Evolutionary conservation across 2,329 filamentous ascomycete species (phyloP).

Genomic region (Sclerotinia sclerotiorum): DNA sequence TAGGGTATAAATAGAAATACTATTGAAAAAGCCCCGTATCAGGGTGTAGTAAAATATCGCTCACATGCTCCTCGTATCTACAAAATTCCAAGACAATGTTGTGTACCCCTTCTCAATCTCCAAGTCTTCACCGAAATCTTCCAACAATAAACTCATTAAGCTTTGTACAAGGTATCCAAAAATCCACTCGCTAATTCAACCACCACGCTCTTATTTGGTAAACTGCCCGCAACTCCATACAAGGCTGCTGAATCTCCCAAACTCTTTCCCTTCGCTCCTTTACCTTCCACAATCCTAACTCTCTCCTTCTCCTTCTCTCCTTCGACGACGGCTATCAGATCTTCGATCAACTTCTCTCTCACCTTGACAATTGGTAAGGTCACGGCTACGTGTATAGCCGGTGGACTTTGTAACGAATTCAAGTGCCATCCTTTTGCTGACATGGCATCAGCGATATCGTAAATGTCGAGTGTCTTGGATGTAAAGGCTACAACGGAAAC

Average conservation of each 20-base stretch:
- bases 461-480: constrained; percentile 82
- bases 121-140: not conserved
- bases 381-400: constrained; percentile 91
- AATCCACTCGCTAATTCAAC: constrained; percentile 88
- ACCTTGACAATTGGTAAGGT: constrained; percentile 82
- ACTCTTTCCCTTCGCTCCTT: constrained; percentile 62
- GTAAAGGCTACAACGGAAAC: constrained; percentile 90
- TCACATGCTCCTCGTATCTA: not conserved
- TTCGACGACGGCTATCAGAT: constrained; percentile 66
- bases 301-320: constrained; percentile 80
- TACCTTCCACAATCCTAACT: constrained; percentile 68
- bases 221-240: constrained; percentile 90
- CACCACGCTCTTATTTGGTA: constrained; percentile 95
- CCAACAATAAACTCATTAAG: constrained; percentile 45
- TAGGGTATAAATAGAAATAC: not conserved
- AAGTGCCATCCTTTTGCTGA: constrained; percentile 85
- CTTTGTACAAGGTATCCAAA: constrained; percentile 89
- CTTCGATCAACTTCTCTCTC: constrained; percentile 74
- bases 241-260: constrained; percentile 81
- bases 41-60: not conserved
- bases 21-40: not conserved
- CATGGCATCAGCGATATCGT: constrained; percentile 92
- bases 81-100: not conserved
- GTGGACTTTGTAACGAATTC: constrained; percentile 87
- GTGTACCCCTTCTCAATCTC: not conserved